A percentile compares a stretch with the other conserved stretches of the same genome.
phyloP scores from a whole-genome alignment of 768 basidiomycete genomes.

The Trametes meyenii region DNA sequence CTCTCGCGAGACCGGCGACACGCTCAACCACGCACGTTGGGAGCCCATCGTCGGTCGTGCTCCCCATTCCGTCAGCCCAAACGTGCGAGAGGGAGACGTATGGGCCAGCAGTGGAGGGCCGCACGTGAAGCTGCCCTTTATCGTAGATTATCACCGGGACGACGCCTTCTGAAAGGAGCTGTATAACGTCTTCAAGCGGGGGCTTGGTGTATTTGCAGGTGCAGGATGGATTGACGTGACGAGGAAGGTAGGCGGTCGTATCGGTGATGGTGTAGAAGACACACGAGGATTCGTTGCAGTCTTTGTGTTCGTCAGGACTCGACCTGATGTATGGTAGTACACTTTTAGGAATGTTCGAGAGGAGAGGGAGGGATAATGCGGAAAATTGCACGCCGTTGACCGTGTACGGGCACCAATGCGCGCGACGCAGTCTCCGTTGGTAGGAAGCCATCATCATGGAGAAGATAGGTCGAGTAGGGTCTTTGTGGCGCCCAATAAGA shows the following conservation, averaged over 20 bases:
- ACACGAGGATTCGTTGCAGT: not conserved
- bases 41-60: constrained; percentile 15
- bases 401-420: no score
- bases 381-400: no score
- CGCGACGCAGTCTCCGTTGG: no score
- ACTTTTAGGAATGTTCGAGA: not conserved
- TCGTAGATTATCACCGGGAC: constrained; percentile 2
- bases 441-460: no score
- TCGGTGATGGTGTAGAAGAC: not conserved
- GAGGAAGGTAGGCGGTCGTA: not conserved
- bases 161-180: not conserved
- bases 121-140: not conserved
- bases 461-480: no score
- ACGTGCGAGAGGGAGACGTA: constrained; percentile 22
- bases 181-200: not conserved
- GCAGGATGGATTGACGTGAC: not conserved
- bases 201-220: constrained; percentile 2
- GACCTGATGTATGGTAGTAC: not conserved
- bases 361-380: no score
- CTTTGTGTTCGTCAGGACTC: not conserved
- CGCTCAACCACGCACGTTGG: constrained; percentile 15
- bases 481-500: no score
- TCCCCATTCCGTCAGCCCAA: constrained; percentile 22
- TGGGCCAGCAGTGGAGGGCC: not conserved
- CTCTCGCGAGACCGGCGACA: not conserved